A percentile compares a stretch with the other conserved stretches of the same genome.
phyloP scores from a whole-genome alignment of 805 yeast species.

The Wickerhamiella vanderwaltii region DNA sequence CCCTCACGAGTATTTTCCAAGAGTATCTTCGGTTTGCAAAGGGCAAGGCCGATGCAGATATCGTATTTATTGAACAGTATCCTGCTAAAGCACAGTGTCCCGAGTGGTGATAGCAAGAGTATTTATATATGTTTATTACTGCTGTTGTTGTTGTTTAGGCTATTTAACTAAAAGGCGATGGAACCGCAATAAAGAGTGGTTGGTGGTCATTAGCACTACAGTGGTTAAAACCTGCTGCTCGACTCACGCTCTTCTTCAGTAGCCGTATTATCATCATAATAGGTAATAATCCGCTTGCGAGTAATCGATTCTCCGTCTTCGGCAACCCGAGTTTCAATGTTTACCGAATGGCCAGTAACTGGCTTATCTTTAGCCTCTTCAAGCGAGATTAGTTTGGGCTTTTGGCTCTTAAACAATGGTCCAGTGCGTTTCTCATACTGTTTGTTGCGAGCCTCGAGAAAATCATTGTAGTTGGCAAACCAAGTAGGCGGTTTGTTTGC shows the following conservation, averaged over 20 bases:
- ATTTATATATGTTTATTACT: no score
- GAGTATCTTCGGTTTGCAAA: conserved; percentile 88
- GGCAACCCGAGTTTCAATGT: conserved; percentile 21
- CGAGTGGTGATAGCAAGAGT: no score
- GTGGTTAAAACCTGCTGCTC: conserved; percentile 26
- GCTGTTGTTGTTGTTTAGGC: no score
- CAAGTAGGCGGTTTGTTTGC: conserved; percentile 15
- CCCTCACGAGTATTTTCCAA: conserved; percentile 81
- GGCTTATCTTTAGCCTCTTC: conserved; percentile 8
- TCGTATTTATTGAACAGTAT: conserved; percentile 69
- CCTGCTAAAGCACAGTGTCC: no score
- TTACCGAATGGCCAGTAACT: conserved; percentile 18
- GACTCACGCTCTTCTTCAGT: conserved; percentile 12
- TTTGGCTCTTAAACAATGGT: conserved; percentile 3
- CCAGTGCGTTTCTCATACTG: conserved; percentile 31
- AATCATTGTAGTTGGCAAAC: conserved; percentile 53
- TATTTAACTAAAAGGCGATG: no score
- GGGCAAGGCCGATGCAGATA: conserved; percentile 85
- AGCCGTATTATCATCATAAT: conserved; percentile 26
- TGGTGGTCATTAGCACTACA: no score
- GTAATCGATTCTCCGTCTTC: conserved; percentile 25
- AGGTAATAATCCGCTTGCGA: conserved; percentile 23
- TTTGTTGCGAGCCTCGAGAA: conserved; percentile 52
- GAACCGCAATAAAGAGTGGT: no score
- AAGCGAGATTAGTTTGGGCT: background rate